These are phyloP conservation scores for Pachysolen tannophilus DNA, from an alignment of 805 yeast genomes.

Conservation along the genomic window DNA sequence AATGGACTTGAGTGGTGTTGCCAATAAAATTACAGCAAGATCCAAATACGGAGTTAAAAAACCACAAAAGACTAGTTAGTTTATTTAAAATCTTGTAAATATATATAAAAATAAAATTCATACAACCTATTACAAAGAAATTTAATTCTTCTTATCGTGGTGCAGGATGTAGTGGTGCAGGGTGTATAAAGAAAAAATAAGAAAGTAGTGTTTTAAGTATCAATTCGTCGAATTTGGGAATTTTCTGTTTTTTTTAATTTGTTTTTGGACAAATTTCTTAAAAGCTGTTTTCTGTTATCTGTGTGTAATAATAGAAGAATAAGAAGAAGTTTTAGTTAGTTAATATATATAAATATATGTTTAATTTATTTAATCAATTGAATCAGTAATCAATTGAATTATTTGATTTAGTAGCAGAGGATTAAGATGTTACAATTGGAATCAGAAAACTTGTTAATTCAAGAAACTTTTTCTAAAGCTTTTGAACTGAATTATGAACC, in stretches of 20 bases:
- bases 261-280: no score
- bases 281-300: no score
- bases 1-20: conserved; percentile 89
- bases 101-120: neutral
- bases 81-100: neutral
- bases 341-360: no score
- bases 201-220: no score
- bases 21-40: conserved; percentile 82
- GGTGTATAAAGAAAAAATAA: neutral
- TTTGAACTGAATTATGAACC: conserved; percentile 40
- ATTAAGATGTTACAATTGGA: conserved; percentile 85
- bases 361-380: no score
- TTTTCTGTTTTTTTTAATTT: no score
- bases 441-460: conserved; percentile 73
- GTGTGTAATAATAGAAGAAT: neutral
- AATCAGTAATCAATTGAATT: neutral
- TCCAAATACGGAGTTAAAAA: conserved; percentile 91
- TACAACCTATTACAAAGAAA: no score
- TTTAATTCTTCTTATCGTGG: no score
- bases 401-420: conserved; percentile 7
- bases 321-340: neutral
- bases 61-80: conserved; percentile 40
- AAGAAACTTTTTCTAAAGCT: conserved; percentile 72
- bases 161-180: neutral
- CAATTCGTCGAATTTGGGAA: no score